Evolutionary conservation across 345 rosid genomes (phyloP).

Genomic region (Eucalyptus guilfoylei): DNA sequence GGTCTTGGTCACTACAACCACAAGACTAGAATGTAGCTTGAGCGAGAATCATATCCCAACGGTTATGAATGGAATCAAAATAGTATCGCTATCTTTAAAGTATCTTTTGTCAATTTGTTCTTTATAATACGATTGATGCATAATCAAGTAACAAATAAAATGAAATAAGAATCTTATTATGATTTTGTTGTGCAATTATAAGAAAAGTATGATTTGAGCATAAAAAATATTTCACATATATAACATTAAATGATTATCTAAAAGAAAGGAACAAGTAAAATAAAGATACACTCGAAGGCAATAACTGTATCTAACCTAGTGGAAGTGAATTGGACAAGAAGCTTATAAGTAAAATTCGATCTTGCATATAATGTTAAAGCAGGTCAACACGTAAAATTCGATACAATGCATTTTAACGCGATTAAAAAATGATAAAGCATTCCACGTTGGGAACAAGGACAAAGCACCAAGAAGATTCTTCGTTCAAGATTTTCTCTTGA

Average conservation of each 20-base stretch:
- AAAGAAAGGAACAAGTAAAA: neutral
- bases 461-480: neutral
- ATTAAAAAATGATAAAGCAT: neutral
- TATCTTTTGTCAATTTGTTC: neutral
- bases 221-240: accelerated
- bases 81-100: accelerated
- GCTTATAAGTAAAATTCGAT: neutral
- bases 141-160: neutral
- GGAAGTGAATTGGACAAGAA: neutral
- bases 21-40: neutral
- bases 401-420: neutral
- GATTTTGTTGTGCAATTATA: neutral
- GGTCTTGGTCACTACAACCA: neutral
- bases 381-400: too few species aligned
- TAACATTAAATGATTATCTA: neutral
- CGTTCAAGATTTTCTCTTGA: neutral
- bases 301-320: neutral
- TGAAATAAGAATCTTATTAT: neutral
- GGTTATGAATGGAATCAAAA: neutral
- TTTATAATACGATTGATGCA: neutral
- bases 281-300: neutral
- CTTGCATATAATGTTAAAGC: neutral
- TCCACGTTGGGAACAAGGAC: neutral
- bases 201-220: neutral
- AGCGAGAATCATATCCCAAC: neutral